Evolutionary conservation across 352 stramenopile genomes (phyloP).

Genomic region (Pythium vanterpoolii): DNA sequence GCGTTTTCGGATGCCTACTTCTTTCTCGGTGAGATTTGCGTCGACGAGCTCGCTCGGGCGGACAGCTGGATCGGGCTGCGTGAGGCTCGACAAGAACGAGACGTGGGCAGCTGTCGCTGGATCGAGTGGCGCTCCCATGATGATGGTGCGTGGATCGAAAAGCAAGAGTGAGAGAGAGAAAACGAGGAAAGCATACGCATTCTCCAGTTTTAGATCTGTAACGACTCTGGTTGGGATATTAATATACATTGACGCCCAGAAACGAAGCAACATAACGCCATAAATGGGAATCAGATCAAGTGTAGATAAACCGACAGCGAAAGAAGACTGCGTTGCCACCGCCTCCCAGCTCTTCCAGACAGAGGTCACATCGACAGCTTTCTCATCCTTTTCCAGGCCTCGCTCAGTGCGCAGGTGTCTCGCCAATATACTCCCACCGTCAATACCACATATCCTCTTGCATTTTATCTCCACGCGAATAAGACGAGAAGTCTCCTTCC

Average conservation of each 20-base stretch:
- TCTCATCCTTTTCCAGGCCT: constrained; percentile 22
- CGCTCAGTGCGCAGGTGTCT: not conserved
- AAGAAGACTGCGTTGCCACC: not conserved
- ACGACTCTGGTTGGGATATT: not conserved
- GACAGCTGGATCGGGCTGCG: constrained; percentile 25
- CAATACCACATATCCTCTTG: not conserved
- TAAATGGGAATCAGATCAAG: constrained; percentile 38
- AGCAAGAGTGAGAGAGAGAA: not conserved
- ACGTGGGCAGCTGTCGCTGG: constrained; percentile 10
- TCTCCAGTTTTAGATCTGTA: not conserved
- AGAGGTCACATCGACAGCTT: constrained; percentile 20
- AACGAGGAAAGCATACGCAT: not conserved
- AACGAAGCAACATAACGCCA: not conserved
- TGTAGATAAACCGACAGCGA: constrained; percentile 30
- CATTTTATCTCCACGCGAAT: constrained; percentile 1
- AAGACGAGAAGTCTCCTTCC: not conserved
- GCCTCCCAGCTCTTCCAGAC: constrained; percentile 1
- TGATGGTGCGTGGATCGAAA: not conserved
- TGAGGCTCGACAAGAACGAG: constrained; percentile 32
- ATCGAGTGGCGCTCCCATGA: not conserved
- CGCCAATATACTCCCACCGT: too few relatives aligned
- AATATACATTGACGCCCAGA: too few relatives aligned
- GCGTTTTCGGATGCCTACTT: constrained; percentile 10
- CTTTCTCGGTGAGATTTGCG: not conserved
- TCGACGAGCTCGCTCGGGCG: not conserved